Conservation (phyloP, 768 basidiomycete species). For the Pisolithus albus region DNA sequence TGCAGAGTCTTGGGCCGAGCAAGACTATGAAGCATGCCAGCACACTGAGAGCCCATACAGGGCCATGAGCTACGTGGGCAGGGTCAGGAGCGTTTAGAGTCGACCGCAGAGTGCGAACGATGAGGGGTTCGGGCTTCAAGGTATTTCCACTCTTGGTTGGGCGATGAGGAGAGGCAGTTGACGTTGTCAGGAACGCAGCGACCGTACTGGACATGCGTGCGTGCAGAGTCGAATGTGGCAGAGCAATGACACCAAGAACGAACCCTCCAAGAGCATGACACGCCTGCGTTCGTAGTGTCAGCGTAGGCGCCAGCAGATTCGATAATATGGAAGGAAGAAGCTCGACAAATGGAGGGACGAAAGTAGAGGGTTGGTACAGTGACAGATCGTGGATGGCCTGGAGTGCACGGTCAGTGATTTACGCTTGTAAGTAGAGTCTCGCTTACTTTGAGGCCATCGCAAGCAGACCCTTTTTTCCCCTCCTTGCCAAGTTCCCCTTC, state of each 20-base stretch:
- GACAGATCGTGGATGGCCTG: conserved; percentile 72
- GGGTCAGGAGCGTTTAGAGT: conserved; percentile 53
- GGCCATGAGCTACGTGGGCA: conserved; percentile 60
- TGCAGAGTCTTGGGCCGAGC: conserved; percentile 49
- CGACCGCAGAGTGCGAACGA: conserved; percentile 61
- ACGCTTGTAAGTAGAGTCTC: conserved; percentile 2
- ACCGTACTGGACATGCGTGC: conserved; percentile 46
- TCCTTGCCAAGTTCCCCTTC: conserved; percentile 84
- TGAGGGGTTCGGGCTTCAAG: conserved; percentile 37
- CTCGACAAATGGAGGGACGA: conserved; percentile 58
- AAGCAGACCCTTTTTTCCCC: conserved; percentile 78
- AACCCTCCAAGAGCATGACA: conserved; percentile 72
- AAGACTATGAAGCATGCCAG: conserved; percentile 60
- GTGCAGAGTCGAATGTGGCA: conserved; percentile 45
- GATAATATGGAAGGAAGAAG: conserved; percentile 57
- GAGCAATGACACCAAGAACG: conserved; percentile 43
- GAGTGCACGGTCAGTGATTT: conserved; percentile 7
- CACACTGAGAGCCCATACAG: conserved; percentile 70
- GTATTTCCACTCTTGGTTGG: conserved; percentile 29
- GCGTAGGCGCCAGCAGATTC: conserved; percentile 57
- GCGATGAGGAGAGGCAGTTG: conserved; percentile 29
- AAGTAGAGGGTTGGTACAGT: conserved; percentile 54
- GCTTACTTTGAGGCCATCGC: conserved; percentile 69
- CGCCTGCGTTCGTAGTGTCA: conserved; percentile 62
- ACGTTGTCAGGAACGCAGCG: conserved; percentile 41